Evolutionary conservation across 2,329 filamentous ascomycete genomes (phyloP).

Genomic region (Ciborinia camelliae): DNA sequence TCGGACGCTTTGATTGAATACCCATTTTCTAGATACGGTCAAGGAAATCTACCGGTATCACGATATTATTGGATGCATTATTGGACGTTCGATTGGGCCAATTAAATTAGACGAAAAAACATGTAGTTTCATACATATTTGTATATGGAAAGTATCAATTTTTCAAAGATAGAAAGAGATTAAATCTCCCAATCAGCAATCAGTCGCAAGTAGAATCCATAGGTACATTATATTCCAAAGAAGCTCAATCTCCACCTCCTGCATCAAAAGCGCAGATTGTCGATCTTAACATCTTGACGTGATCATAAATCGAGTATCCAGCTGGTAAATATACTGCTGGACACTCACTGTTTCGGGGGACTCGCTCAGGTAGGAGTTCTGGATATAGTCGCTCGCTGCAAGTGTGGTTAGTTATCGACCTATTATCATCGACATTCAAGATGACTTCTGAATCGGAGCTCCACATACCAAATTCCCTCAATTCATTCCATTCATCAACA

Average conservation of each 20-base stretch:
- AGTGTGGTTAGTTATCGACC: neutral
- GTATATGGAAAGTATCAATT: no score
- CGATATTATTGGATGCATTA: no score
- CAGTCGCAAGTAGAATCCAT: neutral
- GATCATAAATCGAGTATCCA: neutral
- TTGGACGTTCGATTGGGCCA: no score
- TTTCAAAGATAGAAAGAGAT: no score
- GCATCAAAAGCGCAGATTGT: neutral
- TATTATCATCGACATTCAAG: no score
- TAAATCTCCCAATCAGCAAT: neutral
- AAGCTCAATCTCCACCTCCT: neutral
- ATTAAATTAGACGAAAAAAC: no score
- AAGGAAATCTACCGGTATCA: neutral
- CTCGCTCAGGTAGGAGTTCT: constrained; percentile 3
- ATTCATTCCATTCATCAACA: constrained; percentile 1
- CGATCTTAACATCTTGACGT: neutral
- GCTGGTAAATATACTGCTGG: neutral
- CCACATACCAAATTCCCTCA: constrained; percentile 4
- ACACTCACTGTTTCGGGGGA: neutral
- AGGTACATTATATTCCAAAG: neutral
- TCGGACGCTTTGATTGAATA: neutral
- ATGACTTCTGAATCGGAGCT: neutral
- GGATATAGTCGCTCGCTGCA: constrained; percentile 1
- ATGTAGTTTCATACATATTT: no score
- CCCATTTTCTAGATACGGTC: neutral